A percentile compares a stretch with the other conserved stretches of the same genome.
Conservation (phyloP, 495 filamentous ascomycete genomes). For the Rhizodiscina lignyota region DNA sequence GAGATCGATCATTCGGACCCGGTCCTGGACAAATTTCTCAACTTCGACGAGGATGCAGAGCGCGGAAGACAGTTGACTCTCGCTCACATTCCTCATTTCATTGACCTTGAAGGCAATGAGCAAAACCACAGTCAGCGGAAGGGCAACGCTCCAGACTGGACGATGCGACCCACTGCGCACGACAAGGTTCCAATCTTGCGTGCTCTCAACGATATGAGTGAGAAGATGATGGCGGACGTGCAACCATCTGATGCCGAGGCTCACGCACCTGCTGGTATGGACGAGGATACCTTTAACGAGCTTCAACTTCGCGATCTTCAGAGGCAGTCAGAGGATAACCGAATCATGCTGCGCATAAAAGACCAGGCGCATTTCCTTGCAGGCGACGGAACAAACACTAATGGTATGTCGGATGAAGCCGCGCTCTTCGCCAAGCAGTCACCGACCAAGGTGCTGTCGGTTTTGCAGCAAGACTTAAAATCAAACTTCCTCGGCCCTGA, state of each 20-base stretch:
- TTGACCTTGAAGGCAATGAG: conserved; percentile 88
- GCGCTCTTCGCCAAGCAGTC: conserved; percentile 40
- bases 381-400: conserved; percentile 22
- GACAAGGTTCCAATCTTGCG: conserved; percentile 68
- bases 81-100: conserved; percentile 61
- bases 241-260: conserved; percentile 56
- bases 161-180: conserved; percentile 57
- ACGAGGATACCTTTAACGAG: conserved; percentile 58
- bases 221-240: conserved; percentile 80
- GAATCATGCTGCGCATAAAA: conserved; percentile 71
- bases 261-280: conserved; percentile 44
- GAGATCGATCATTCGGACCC: conserved; percentile 57
- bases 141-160: conserved; percentile 72
- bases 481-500: too few relatives aligned
- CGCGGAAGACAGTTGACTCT: conserved; percentile 32
- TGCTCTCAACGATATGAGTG: conserved; percentile 70
- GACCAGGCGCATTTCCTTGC: conserved; percentile 72
- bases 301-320: conserved; percentile 71
- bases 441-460: not conserved
- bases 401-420: conserved; percentile 34
- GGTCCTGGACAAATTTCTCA: conserved; percentile 71
- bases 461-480: not conserved
- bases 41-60: conserved; percentile 42
- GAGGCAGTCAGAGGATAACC: conserved; percentile 50
- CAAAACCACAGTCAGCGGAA: conserved; percentile 62